Conservation (phyloP, 352 stramenopile species). For the Proteromonas lacertae region DNA sequence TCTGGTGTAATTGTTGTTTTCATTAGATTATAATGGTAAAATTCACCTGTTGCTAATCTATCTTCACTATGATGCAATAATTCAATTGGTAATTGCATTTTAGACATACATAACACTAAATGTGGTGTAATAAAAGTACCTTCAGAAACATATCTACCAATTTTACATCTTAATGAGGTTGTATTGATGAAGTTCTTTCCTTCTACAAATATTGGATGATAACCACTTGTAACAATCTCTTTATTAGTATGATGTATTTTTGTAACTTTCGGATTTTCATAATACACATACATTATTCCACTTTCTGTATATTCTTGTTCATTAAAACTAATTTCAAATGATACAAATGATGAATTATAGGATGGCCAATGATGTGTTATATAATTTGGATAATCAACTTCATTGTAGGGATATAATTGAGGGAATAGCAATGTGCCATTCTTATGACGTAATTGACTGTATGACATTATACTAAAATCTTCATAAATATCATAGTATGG, state of each 20-base stretch:
- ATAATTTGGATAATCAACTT: constrained; percentile 7
- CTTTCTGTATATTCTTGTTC: constrained; percentile 59
- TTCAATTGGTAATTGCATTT: constrained; percentile 9
- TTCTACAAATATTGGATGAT: constrained; percentile 19
- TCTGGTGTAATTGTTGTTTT: constrained; percentile 1
- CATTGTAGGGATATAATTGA: background rate
- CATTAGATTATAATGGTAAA: no score
- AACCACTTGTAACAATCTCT: constrained; percentile 9
- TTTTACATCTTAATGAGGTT: constrained; percentile 37
- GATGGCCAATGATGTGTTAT: constrained; percentile 1
- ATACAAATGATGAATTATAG: constrained; percentile 20
- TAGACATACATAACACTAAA: constrained; percentile 47
- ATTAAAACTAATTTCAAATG: constrained; percentile 70
- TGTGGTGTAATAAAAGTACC: constrained; percentile 44
- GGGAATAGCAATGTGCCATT: background rate
- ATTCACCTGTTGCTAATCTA: background rate
- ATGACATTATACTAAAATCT: background rate
- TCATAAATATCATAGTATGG: constrained; percentile 8
- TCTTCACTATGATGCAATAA: constrained; percentile 8
- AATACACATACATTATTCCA: constrained; percentile 57
- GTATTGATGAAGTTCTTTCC: constrained; percentile 55
- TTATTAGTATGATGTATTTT: constrained; percentile 33
- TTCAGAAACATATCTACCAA: constrained; percentile 28
- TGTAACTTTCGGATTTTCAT: no score
- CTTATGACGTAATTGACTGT: background rate